phyloP scores from a whole-genome alignment of 495 filamentous ascomycete species.

The Pyronema omphalodes region DNA sequence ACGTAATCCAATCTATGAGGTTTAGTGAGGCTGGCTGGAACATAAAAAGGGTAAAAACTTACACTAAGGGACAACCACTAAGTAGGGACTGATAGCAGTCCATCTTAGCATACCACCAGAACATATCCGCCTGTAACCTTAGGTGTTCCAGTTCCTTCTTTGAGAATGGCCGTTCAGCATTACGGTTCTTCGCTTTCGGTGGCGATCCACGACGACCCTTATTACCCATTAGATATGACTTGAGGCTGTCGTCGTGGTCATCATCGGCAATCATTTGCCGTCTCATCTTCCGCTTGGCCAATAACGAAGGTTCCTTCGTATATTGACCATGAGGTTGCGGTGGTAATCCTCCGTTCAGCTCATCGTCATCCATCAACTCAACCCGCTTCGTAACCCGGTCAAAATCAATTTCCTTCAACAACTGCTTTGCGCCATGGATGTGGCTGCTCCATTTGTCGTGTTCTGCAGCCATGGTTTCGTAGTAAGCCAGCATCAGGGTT shows the following conservation, averaged over 20 bases:
- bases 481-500: slow-evolving; percentile 73
- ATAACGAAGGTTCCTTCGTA: slow-evolving; percentile 3
- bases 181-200: slow-evolving; percentile 5
- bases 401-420: slow-evolving; percentile 70
- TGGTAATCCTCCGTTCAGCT: slow-evolving; percentile 11
- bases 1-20: slow-evolving; percentile 51
- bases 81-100: slow-evolving; percentile 81
- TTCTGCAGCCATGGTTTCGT: slow-evolving; percentile 87
- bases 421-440: slow-evolving; percentile 61
- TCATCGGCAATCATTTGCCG: slow-evolving; percentile 19
- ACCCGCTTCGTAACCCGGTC: slow-evolving; percentile 51
- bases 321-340: slow-evolving; percentile 5
- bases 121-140: slow-evolving; percentile 67
- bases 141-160: slow-evolving; percentile 60
- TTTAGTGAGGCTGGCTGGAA: slow-evolving; percentile 9
- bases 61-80: slow-evolving; percentile 72
- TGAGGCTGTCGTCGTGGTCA: slow-evolving; percentile 24
- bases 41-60: slow-evolving; percentile 26
- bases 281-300: slow-evolving; percentile 17
- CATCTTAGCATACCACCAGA: slow-evolving; percentile 94
- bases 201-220: not conserved
- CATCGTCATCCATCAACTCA: slow-evolving; percentile 34
- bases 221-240: slow-evolving; percentile 24
- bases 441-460: slow-evolving; percentile 93
- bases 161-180: slow-evolving; percentile 32